Percentiles rank a stretch among this genome's conserved stretches.
These are phyloP conservation scores for Plasmodium gallinaceum DNA, from an alignment of 169 alveolate genomes.

Conservation along the genomic window DNA sequence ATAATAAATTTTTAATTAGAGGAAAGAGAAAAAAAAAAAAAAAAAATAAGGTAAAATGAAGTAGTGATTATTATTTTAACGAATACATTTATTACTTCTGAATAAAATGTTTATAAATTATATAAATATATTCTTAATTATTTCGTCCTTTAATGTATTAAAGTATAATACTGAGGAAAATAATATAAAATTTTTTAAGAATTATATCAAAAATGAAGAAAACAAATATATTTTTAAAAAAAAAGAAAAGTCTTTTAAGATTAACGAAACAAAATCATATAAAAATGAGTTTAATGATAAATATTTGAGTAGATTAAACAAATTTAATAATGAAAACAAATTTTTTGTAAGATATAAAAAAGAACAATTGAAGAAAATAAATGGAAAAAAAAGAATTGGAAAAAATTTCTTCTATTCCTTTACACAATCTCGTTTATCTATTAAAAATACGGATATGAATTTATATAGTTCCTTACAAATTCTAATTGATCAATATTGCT, in stretches of 20 bases:
- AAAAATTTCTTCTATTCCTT: neutral
- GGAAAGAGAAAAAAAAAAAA: neutral
- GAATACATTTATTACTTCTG: neutral
- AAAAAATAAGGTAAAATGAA: too few relatives aligned
- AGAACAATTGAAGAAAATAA: neutral
- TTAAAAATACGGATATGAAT: neutral
- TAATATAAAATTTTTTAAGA: neutral
- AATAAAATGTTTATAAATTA: slow-evolving; percentile 19
- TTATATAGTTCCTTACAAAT: slow-evolving; percentile 38
- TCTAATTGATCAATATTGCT: slow-evolving; percentile 24
- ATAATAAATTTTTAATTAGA: too few relatives aligned
- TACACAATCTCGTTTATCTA: neutral
- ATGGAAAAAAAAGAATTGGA: neutral
- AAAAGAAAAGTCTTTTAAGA: slow-evolving; percentile 4
- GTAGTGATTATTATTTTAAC: neutral
- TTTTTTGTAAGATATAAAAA: neutral
- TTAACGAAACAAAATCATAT: neutral
- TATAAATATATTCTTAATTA: neutral
- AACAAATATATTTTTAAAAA: neutral
- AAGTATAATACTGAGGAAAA: slow-evolving; percentile 8
- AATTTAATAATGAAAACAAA: neutral
- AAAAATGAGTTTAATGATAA: neutral
- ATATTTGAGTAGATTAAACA: neutral
- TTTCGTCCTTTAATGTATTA: slow-evolving; percentile 11
- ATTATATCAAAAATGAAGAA: neutral